A percentile compares a stretch with the other conserved stretches of the same genome.
Evolutionary conservation across 192 early-diverging fungal genomes (phyloP).

Genomic region (Paraglomus occultum): DNA sequence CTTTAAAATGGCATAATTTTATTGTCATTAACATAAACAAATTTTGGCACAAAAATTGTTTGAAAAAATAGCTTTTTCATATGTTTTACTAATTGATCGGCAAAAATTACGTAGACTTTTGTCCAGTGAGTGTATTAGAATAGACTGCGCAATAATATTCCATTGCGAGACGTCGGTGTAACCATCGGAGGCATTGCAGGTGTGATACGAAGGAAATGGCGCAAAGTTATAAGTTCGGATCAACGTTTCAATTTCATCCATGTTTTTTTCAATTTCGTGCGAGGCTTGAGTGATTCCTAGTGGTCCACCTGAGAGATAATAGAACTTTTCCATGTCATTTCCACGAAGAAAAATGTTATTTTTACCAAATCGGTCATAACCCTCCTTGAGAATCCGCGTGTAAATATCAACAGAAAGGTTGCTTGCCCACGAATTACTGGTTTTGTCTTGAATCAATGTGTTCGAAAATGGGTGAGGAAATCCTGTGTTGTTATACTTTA

Average conservation of each 20-base stretch:
- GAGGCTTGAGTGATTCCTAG: background rate
- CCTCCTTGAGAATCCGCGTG: background rate
- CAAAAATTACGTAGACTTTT: no score
- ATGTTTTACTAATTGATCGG: no score
- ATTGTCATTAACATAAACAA: no score
- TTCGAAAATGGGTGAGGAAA: no score
- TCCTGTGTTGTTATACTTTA: background rate
- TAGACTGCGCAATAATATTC: constrained; percentile 8
- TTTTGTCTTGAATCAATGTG: background rate
- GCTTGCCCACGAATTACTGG: background rate
- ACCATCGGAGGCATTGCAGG: background rate
- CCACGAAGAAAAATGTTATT: background rate
- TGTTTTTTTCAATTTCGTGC: background rate
- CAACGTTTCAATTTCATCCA: background rate
- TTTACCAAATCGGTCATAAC: background rate
- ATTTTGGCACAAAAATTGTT: background rate
- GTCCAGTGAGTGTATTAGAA: constrained; percentile 13
- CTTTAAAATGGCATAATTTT: no score
- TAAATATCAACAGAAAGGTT: background rate
- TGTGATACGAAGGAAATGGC: background rate
- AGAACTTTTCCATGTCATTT: constrained; percentile 24
- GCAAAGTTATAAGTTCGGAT: background rate
- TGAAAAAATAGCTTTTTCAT: background rate
- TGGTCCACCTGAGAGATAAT: background rate
- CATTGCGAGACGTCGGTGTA: background rate